Base-by-base conservation (phyloP, 2,329 filamentous ascomycete genomes). In the Paramyrothecium sp. region DNA sequence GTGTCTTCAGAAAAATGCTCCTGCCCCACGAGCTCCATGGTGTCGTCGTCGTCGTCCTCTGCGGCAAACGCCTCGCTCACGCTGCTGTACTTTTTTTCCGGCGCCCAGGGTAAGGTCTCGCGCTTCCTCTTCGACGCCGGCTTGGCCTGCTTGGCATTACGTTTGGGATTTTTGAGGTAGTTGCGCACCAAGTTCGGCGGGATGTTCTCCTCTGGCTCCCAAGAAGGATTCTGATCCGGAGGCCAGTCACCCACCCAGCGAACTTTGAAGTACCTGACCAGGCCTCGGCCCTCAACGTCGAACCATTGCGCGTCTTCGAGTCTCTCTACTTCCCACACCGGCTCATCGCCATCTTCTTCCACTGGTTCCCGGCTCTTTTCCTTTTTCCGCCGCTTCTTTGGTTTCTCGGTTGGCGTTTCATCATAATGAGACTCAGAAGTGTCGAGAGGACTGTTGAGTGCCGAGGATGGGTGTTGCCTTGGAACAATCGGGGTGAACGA, bases 171-270 rank as follows among this genome's bases (percentile, higher is more conserved):
- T 52, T 73, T 75, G 10, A 69, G 57, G 56, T 79, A 86, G 2
- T 69, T 69, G 7, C 67, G 69, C 2, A 84, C 70, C 44, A 84
- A 63, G 0, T 57, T 57, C 0, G 65, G 56, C 0, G 79, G 68
- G 2, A 86, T 75, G 54, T 85, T 83, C 3, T 75, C 75, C 60
- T 80, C 77, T 0, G 82, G 83, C 63, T 86, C 83, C 83, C 83
- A 86, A 0, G 82, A 81, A 0, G 81, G 81, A 55, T 86, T 85
- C 63, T 85, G 76, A 10, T 78, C 79, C 0, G 75, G 69, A 0
- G 83, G 81, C 83, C 83, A 86, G 57, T 83, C 69, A 8, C 83
- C 83, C 49, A 77, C 78, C 83, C 83, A 86, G 7, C 78, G 76
- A 1, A 86, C 81, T 30, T 78, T 72, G 66, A 82, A 86, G 57